Base-by-base conservation (phyloP, 371 early-diverging fungal genomes). In the Lichtheimia ornata region DNA sequence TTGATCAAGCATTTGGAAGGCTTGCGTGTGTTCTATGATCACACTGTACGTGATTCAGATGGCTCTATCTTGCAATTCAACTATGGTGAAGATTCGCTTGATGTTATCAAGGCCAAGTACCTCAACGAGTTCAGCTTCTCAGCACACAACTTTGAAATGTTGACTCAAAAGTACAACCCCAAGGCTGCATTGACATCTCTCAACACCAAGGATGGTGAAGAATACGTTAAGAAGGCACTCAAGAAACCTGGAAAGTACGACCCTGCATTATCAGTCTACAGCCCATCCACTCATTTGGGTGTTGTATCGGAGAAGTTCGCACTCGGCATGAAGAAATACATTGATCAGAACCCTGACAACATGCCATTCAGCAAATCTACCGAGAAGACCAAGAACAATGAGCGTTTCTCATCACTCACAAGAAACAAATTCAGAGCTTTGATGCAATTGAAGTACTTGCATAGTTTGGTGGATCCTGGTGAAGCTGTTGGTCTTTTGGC, bases 1-100 rank as follows among this genome's bases (percentile, higher is more conserved):
- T 87, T 99, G 69, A 95, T 99, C 71, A 99, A 99, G 87, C 99
- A 98, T 74, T 79, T 99, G 70, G 99, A 99, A 86, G 97, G 98
- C 45, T 76, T 99, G 42, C 82, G 82, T 52, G 98, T 99, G 0
- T 92, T 94, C 62, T 99, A 99, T 74, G 99, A 99, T 81, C 89
- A 94, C 70, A 95, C 97, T 12, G 99, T 99, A 28, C 88, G 99
- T 56, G 96, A 97, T 67, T 69, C 87, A 9, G 97, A 97, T 71
- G 98, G 97, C 2, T 94, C 93, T 15, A 87, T 99, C 40, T 72
- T 99, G 5, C 99, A 99, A 79, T 99, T 99, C 93, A 89, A 90
- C 57, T 99, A 99, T 74, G 99, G 99, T 70, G 99, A 99, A 77
- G 99, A 99, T 70, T 93, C 95, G n/a, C 81, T 99, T 24, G 99